Conservation (phyloP, 2,329 filamentous ascomycete species). For the Daldinia sp. region DNA sequence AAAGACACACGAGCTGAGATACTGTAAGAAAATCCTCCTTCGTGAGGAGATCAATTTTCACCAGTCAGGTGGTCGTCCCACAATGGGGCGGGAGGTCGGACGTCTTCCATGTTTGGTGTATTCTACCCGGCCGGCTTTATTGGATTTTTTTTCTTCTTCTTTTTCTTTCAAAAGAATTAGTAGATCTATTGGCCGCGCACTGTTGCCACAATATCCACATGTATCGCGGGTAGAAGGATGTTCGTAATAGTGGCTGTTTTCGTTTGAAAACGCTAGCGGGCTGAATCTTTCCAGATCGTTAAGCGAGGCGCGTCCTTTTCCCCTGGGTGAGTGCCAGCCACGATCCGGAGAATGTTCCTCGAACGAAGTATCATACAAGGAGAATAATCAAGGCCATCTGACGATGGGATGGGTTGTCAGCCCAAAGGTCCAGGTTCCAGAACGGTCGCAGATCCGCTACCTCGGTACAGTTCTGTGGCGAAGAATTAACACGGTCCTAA, state of each 20-base stretch:
- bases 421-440: conserved; percentile 32
- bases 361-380: conserved; percentile 9
- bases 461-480: conserved; percentile 29
- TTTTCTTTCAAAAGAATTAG: neutral
- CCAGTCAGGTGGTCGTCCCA: conserved; percentile 34
- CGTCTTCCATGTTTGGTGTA: conserved; percentile 28
- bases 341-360: conserved; percentile 23
- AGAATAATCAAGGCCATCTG: conserved; percentile 10
- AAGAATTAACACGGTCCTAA: conserved; percentile 27
- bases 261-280: conserved; percentile 12
- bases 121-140: conserved; percentile 2
- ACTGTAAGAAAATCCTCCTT: conserved; percentile 18
- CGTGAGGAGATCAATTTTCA: conserved; percentile 23
- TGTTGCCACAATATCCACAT: conserved; percentile 26
- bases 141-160: neutral
- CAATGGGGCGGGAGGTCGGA: conserved; percentile 30
- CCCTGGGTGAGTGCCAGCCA: conserved; percentile 14
- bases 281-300: conserved; percentile 26
- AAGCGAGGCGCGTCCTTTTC: conserved; percentile 26
- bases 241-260: conserved; percentile 8
- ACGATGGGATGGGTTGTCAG: conserved; percentile 19
- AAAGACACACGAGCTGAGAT: conserved; percentile 13
- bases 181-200: neutral
- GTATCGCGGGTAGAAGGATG: conserved; percentile 4
- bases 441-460: conserved; percentile 34